These are phyloP conservation scores for Cicer yamashitae DNA, from an alignment of 306 rosid species.

Conservation along the genomic window DNA sequence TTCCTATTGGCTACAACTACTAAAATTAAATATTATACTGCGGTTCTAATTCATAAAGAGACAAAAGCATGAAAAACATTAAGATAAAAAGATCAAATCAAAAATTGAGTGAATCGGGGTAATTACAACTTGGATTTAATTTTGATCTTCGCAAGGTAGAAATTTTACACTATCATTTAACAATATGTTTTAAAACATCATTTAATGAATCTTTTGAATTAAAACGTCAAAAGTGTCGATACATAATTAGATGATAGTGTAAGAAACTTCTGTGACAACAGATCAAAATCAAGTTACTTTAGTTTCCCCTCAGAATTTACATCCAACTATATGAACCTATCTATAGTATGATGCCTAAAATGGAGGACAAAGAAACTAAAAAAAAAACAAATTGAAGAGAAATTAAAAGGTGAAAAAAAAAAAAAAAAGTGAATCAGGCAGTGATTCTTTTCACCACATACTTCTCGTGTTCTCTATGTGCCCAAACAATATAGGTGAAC, in stretches of 20 bases:
- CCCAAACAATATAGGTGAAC: slow-evolving; percentile 24
- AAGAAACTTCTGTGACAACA: slow-evolving; percentile 7
- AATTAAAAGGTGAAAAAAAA: not conserved
- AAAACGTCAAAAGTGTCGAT: not conserved
- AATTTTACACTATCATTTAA: not conserved
- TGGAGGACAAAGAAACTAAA: too few species aligned
- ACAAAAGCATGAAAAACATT: not conserved
- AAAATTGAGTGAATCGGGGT: slow-evolving; percentile 9
- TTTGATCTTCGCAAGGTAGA: slow-evolving; percentile 8
- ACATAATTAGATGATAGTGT: slow-evolving; percentile 8
- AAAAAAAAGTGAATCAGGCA: slow-evolving; percentile 17
- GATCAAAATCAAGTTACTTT: slow-evolving; percentile 22
- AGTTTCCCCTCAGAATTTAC: slow-evolving; percentile 40
- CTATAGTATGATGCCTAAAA: not conserved
- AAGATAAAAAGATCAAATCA: not conserved
- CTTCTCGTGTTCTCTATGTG: slow-evolving; percentile 11
- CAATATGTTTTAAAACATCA: not conserved
- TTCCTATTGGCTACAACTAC: not conserved
- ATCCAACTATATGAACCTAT: slow-evolving; percentile 35
- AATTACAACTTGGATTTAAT: slow-evolving; percentile 14
- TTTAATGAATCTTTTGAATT: not conserved
- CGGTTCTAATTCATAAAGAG: not conserved
- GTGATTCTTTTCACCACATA: slow-evolving; percentile 23
- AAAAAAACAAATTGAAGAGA: not conserved
- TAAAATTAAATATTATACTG: not conserved